phyloP scores from a whole-genome alignment of 192 early-diverging fungal genomes.

The Linnemannia hyalina region DNA sequence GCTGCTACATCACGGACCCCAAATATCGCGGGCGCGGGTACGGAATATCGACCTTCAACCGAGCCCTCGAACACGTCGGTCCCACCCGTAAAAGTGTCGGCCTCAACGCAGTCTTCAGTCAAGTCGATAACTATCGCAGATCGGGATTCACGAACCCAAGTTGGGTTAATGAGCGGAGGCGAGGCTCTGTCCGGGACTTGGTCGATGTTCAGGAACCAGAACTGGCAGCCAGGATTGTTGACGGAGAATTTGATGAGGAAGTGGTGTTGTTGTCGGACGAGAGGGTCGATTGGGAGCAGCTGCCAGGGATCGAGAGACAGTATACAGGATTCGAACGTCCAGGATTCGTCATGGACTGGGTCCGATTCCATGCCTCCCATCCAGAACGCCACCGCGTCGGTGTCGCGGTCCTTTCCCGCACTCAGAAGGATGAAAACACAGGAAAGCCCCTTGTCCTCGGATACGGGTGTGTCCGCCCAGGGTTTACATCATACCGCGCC shows the following conservation, averaged over 20 bases:
- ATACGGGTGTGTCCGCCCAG: constrained; percentile 49
- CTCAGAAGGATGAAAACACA: neutral
- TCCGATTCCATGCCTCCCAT: constrained; percentile 26
- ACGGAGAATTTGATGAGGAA: neutral
- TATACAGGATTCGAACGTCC: constrained; percentile 43
- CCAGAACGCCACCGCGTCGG: constrained; percentile 26
- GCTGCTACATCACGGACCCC: constrained; percentile 31
- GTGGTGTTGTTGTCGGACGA: constrained; percentile 19
- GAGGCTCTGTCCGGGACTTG: neutral
- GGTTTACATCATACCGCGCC: constrained; percentile 40
- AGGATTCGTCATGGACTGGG: constrained; percentile 30
- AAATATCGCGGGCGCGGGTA: constrained; percentile 31
- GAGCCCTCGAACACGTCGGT: neutral
- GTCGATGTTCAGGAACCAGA: neutral
- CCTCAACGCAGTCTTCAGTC: neutral
- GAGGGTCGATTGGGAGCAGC: constrained; percentile 24
- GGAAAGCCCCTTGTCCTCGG: constrained; percentile 27
- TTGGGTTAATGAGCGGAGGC: neutral
- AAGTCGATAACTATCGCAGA: constrained; percentile 1
- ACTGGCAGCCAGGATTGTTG: neutral
- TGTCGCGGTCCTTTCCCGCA: constrained; percentile 17
- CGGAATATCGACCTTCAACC: constrained; percentile 5
- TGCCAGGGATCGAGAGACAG: constrained; percentile 14
- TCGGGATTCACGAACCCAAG: neutral
- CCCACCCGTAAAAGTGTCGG: neutral